phyloP scores from a whole-genome alignment of 1,139 yeast species.

The Chernovozyma aurita region DNA sequence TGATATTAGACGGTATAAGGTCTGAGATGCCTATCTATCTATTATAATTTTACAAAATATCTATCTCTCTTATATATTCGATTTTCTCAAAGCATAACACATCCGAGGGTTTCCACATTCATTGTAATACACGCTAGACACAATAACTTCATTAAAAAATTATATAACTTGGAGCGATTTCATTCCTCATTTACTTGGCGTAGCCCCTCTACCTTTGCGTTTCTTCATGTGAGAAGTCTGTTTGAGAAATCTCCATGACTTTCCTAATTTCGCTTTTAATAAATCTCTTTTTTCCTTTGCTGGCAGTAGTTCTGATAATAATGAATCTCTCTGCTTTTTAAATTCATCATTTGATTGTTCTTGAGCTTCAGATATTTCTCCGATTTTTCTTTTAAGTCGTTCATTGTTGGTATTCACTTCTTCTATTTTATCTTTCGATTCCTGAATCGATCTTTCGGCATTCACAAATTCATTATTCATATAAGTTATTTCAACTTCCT shows the following conservation, averaged over 20 bases:
- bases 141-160: too few relatives aligned
- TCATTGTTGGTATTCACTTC: constrained; percentile 21
- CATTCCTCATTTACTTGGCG: constrained; percentile 28
- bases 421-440: constrained; percentile 41
- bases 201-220: constrained; percentile 38
- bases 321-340: constrained; percentile 17
- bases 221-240: constrained; percentile 43
- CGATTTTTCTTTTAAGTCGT: constrained; percentile 23
- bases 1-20: constrained; percentile 67
- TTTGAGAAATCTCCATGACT: constrained; percentile 31
- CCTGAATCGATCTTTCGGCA: constrained; percentile 53
- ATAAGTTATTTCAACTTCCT: constrained; percentile 56
- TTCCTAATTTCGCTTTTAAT: constrained; percentile 27
- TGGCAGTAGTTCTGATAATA: constrained; percentile 20
- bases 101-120: too few relatives aligned
- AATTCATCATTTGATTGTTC: constrained; percentile 20
- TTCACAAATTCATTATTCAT: constrained; percentile 62
- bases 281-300: constrained; percentile 22
- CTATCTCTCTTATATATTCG: too few relatives aligned
- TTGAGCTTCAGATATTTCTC: constrained; percentile 20
- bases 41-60: constrained; percentile 25
- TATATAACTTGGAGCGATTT: too few relatives aligned
- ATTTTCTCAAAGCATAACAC: too few relatives aligned
- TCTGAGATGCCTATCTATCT: constrained; percentile 75
- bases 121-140: too few relatives aligned